A percentile compares a stretch with the other conserved stretches of the same genome.
Conservation (phyloP, 2,329 filamentous ascomycete species). For the Alternaria sp. region DNA sequence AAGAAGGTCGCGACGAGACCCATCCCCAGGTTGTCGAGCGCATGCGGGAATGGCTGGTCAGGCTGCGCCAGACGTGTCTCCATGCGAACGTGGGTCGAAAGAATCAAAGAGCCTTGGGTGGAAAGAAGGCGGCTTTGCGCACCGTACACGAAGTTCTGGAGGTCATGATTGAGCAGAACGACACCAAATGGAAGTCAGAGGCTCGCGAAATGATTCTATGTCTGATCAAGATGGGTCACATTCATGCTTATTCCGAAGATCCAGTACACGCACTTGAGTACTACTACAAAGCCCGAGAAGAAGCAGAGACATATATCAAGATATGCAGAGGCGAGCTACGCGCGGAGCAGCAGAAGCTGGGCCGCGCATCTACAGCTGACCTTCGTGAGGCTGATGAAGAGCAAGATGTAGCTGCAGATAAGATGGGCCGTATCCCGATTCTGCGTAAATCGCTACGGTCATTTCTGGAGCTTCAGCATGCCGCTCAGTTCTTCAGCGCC, state of each 20-base stretch:
- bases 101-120: slow-evolving; percentile 68
- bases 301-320: slow-evolving; percentile 59
- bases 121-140: slow-evolving; percentile 70
- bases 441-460: slow-evolving; percentile 71
- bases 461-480: slow-evolving; percentile 80
- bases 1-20: slow-evolving; percentile 69
- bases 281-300: slow-evolving; percentile 64
- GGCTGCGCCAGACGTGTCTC: slow-evolving; percentile 80
- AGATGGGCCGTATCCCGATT: slow-evolving; percentile 59
- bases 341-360: slow-evolving; percentile 54
- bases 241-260: slow-evolving; percentile 76
- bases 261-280: slow-evolving; percentile 63
- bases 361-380: slow-evolving; percentile 32
- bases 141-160: slow-evolving; percentile 87
- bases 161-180: slow-evolving; percentile 89
- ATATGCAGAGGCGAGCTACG: slow-evolving; percentile 70
- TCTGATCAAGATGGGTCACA: slow-evolving; percentile 74
- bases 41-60: slow-evolving; percentile 81
- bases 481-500: slow-evolving; percentile 82
- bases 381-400: slow-evolving; percentile 46
- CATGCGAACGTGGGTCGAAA: slow-evolving; percentile 81
- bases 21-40: slow-evolving; percentile 63
- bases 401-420: slow-evolving; percentile 48
- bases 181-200: slow-evolving; percentile 68
- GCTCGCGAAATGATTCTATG: slow-evolving; percentile 70